Conservation (phyloP, 2,329 filamentous ascomycete genomes). For the Atkinsonella texensis region DNA sequence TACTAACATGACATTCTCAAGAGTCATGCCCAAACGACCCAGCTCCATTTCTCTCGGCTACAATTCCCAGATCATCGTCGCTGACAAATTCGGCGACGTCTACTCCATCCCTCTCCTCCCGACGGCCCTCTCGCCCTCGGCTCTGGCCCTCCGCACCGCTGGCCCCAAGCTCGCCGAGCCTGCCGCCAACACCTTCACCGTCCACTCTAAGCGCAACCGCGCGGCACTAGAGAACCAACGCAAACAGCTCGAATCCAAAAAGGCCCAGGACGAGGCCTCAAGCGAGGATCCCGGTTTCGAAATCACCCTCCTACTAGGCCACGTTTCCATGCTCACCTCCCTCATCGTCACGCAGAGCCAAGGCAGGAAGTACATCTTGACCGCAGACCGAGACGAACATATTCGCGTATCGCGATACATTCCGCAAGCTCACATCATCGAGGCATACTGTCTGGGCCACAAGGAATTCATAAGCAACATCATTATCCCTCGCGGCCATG, state of each 20-base stretch:
- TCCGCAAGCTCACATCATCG: slow-evolving; percentile 78
- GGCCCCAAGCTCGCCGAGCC: slow-evolving; percentile 27
- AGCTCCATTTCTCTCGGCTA: slow-evolving; percentile 61
- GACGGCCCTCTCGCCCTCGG: slow-evolving; percentile 11
- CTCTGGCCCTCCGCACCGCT: slow-evolving; percentile 7
- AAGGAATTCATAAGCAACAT: slow-evolving; percentile 71
- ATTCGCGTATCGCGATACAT: slow-evolving; percentile 75
- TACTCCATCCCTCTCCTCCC: slow-evolving; percentile 64
- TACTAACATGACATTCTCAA: slow-evolving; percentile 20
- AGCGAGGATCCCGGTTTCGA: slow-evolving; percentile 46
- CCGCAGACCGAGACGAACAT: slow-evolving; percentile 53
- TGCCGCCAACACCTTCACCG: slow-evolving; percentile 45
- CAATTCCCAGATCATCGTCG: slow-evolving; percentile 65
- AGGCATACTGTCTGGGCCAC: slow-evolving; percentile 82
- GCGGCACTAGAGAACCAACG: slow-evolving; percentile 48
- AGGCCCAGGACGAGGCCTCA: slow-evolving; percentile 14
- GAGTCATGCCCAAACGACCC: slow-evolving; percentile 80
- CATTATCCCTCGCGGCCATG: slow-evolving; percentile 44
- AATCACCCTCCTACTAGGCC: slow-evolving; percentile 70
- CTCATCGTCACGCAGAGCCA: slow-evolving; percentile 40
- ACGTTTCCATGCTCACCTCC: slow-evolving; percentile 89
- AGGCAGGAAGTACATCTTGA: slow-evolving; percentile 38
- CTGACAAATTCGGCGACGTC: slow-evolving; percentile 95
- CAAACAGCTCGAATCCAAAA: slow-evolving; percentile 27
- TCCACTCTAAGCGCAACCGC: slow-evolving; percentile 53